Conservation (phyloP, 202 grass and related monocot species). For the Bolboschoenoplectus hybrid region DNA sequence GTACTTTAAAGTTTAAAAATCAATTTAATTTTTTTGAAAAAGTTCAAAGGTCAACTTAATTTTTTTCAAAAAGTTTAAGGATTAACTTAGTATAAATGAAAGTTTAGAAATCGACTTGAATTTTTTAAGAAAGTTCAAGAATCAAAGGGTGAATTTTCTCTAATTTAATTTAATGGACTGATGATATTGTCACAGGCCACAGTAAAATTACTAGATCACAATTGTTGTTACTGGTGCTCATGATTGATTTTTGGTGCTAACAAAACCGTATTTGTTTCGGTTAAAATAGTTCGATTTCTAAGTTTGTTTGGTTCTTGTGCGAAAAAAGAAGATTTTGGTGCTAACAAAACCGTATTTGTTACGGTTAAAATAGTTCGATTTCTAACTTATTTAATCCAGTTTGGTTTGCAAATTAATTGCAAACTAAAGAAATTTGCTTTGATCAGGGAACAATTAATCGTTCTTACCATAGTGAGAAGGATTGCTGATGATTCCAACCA, state of each 20-base stretch:
- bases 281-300: no score
- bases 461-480: slow-evolving; percentile 59
- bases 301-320: background rate
- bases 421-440: background rate
- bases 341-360: background rate
- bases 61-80: no score
- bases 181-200: background rate
- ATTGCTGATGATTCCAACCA: slow-evolving; percentile 55
- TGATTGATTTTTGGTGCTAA: background rate
- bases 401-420: background rate
- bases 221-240: background rate
- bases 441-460: background rate
- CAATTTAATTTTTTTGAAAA: no score
- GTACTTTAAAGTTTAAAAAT: no score
- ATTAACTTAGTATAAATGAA: no score
- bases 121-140: no score
- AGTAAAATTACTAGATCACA: background rate
- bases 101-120: no score
- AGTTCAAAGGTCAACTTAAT: no score
- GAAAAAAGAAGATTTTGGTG: no score
- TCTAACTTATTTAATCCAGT: background rate
- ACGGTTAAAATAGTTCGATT: background rate
- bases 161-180: background rate
- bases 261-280: no score
- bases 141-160: no score